Base-by-base conservation (phyloP, 768 basidiomycete species). In the Boletus reticulatus region DNA sequence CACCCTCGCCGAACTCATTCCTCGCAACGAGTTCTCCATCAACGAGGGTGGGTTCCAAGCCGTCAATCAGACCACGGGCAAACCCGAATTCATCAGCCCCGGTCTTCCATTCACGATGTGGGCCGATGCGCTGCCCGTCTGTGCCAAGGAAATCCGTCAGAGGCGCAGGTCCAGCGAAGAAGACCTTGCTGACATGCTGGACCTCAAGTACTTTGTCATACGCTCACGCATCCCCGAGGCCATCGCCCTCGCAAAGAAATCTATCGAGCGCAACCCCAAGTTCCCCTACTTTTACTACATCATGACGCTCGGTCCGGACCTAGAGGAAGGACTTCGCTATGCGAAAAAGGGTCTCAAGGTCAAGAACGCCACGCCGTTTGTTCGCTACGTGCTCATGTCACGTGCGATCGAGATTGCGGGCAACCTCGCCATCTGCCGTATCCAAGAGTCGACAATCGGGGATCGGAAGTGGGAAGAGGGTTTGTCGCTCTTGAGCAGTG, bases 261-360 rank as follows among this genome's bases (percentile, higher is more conserved):
- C 74, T 2, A 66, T 87, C 36, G 66, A 78, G 57, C 80, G 84
- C 31, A 85, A 77, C 57, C 84, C 85, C 2, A 73, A 80, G 20
- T 75, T 81, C 24, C 82, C 81, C 4, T 88, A 87, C 66, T 86
- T 80, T 65, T 84, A 86, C 56, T 86, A 88, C 56, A 81, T 80
- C 19, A 75, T 85, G 55, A 78, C 81, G 0, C 72, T 87, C 27
- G 75, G 77, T 0, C 68, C 75, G 1, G 75, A 85, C 56, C 64
- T 72, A 39, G 72, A 75, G 7, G 73, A 76, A n/a, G 85, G 82
- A 1, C 72, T 88, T 24, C 78, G 82, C 9, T 82, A 78, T 1
- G 80, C 83, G 57, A 87, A 87, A 75, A 83, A 87, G 63, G 86
- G 86, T 1, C 57, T 87, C 61, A 85, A 83, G 63, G 80, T 82